phyloP scores from a whole-genome alignment of 2,329 filamentous ascomycete species.

The Diaporthe ampelina region DNA sequence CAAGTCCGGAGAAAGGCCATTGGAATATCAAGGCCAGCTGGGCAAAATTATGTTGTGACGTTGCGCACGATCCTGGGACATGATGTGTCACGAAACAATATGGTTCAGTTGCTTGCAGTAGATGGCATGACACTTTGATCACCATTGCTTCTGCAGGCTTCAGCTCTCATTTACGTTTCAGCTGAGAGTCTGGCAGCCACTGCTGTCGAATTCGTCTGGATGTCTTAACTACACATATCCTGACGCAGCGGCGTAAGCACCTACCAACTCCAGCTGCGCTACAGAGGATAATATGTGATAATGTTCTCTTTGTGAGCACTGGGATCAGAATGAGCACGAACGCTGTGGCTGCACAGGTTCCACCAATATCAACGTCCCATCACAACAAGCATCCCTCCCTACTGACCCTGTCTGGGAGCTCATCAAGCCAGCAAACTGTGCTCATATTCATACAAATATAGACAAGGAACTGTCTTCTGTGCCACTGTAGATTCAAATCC shows the following conservation, averaged over 20 bases:
- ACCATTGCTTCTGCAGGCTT: neutral
- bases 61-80: too few species aligned
- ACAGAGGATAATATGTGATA: neutral
- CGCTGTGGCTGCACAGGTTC: neutral
- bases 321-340: neutral
- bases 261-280: neutral
- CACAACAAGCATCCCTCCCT: neutral
- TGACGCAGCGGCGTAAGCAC: slow-evolving; percentile 4
- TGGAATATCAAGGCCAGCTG: neutral
- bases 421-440: neutral
- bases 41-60: neutral
- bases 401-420: neutral
- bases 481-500: too few species aligned
- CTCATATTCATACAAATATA: too few species aligned
- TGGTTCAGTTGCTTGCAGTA: neutral
- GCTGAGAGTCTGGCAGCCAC: neutral
- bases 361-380: neutral
- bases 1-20: neutral
- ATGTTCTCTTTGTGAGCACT: too few species aligned
- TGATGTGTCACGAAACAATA: neutral
- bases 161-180: neutral
- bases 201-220: neutral
- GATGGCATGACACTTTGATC: neutral
- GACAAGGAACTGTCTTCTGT: too few species aligned
- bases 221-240: neutral